Evolutionary conservation across 1,284 basidiomycete species (phyloP).

Genomic region (Wallemia mellicola): DNA sequence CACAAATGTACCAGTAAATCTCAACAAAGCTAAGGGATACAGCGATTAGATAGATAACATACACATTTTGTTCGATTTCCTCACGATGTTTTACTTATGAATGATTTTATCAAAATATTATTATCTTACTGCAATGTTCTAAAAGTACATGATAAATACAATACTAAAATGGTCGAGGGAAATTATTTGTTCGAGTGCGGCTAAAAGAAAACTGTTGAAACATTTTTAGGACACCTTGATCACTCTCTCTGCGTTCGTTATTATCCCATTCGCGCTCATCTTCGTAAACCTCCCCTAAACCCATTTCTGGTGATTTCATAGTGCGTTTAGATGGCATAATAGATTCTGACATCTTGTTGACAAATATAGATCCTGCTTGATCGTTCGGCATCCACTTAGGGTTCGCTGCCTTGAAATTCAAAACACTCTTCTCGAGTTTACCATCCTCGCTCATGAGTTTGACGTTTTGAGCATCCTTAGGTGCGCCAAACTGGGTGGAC

Average conservation of each 20-base stretch:
- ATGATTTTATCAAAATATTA: no score
- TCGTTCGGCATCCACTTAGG: slow-evolving; percentile 80
- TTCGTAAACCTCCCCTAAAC: neutral
- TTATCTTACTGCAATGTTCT: neutral
- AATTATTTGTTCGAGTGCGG: neutral
- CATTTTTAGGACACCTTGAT: neutral
- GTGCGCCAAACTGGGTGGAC: slow-evolving; percentile 36
- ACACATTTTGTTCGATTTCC: neutral
- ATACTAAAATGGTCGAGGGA: neutral
- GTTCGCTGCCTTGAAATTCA: slow-evolving; percentile 85
- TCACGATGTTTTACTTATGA: no score
- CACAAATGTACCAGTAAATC: slow-evolving; percentile 12
- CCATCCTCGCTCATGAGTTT: slow-evolving; percentile 55
- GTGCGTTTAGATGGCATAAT: neutral
- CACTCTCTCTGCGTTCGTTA: neutral
- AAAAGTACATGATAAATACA: neutral
- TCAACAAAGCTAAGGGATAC: slow-evolving; percentile 24
- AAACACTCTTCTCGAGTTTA: slow-evolving; percentile 94
- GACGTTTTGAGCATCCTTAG: slow-evolving; percentile 31
- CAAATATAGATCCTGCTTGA: slow-evolving; percentile 51
- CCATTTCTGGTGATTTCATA: neutral
- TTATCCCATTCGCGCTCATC: neutral
- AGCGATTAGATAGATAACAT: slow-evolving; percentile 18
- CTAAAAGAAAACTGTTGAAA: neutral
- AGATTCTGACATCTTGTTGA: slow-evolving; percentile 41